Evolutionary conservation across 2,329 filamentous ascomycete genomes (phyloP).

Genomic region (Neofusicoccum umdonicola): DNA sequence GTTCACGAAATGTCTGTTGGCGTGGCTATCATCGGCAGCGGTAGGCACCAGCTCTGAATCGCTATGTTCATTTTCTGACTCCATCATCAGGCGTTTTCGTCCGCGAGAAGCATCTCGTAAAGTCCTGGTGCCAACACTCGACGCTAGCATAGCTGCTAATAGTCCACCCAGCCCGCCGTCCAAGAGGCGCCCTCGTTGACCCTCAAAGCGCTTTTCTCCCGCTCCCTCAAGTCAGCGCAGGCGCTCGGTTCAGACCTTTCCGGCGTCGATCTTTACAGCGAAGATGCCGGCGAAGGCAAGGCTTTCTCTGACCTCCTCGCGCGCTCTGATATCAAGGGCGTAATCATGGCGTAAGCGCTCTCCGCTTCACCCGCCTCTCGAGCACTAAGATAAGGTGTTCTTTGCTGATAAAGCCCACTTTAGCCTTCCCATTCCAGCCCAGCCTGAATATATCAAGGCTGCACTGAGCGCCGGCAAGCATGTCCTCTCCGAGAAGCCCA

Average conservation of each 20-base stretch:
- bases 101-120: conserved; percentile 56
- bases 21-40: conserved; percentile 62
- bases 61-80: neutral
- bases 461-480: conserved; percentile 66
- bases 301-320: conserved; percentile 53
- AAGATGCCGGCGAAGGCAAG: conserved; percentile 50
- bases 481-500: conserved; percentile 68
- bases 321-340: conserved; percentile 54
- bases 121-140: conserved; percentile 29
- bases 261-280: conserved; percentile 57
- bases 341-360: conserved; percentile 51
- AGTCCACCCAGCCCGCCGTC: conserved; percentile 54
- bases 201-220: conserved; percentile 66
- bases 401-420: conserved; percentile 20
- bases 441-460: conserved; percentile 58
- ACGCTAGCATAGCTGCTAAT: neutral
- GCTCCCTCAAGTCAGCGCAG: conserved; percentile 58
- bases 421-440: conserved; percentile 60
- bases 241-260: conserved; percentile 41
- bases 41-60: conserved; percentile 20
- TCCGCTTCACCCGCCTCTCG: neutral
- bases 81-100: conserved; percentile 53
- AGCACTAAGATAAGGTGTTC: neutral
- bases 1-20: conserved; percentile 39
- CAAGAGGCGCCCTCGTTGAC: conserved; percentile 52